Percentiles rank a stretch among this genome's conserved stretches.
These are phyloP conservation scores for Rhynchosporium secalis DNA, from an alignment of 2,329 filamentous ascomycete genomes.

Conservation along the genomic window DNA sequence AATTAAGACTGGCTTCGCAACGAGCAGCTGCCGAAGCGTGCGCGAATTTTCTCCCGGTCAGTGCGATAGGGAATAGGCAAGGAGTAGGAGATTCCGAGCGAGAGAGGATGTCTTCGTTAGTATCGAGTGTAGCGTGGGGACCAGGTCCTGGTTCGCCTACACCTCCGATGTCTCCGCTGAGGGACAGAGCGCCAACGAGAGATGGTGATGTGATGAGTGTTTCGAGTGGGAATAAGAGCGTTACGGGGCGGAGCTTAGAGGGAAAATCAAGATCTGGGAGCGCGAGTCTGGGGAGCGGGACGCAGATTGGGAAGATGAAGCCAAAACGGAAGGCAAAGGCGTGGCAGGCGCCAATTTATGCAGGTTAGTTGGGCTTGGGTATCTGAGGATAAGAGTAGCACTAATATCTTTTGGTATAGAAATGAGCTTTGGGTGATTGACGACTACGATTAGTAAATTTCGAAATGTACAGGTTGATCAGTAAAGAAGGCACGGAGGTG, in stretches of 20 bases:
- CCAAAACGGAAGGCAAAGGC: slow-evolving; percentile 43
- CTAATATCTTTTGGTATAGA: slow-evolving; percentile 1
- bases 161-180: slow-evolving; percentile 1
- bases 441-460: not conserved
- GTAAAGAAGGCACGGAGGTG: not conserved
- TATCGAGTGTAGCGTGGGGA: slow-evolving; percentile 15
- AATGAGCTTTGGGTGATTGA: slow-evolving; percentile 13
- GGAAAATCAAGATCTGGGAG: slow-evolving; percentile 34
- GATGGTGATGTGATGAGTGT: slow-evolving; percentile 30
- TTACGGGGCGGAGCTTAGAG: slow-evolving; percentile 35
- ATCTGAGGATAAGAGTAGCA: not conserved
- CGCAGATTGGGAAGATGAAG: slow-evolving; percentile 34
- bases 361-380: slow-evolving; percentile 34
- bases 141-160: slow-evolving; percentile 15
- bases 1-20: slow-evolving; percentile 36
- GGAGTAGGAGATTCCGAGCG: slow-evolving; percentile 32
- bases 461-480: not conserved
- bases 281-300: slow-evolving; percentile 31
- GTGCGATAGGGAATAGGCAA: slow-evolving; percentile 17
- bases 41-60: slow-evolving; percentile 30
- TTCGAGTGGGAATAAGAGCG: slow-evolving; percentile 30
- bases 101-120: slow-evolving; percentile 26
- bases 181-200: slow-evolving; percentile 4
- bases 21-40: slow-evolving; percentile 38
- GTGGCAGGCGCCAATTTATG: slow-evolving; percentile 46